A percentile compares a stretch with the other conserved stretches of the same genome.
These are phyloP conservation scores for Penicillium ochrochloron DNA, from an alignment of 495 filamentous ascomycete species.

Conservation along the genomic window DNA sequence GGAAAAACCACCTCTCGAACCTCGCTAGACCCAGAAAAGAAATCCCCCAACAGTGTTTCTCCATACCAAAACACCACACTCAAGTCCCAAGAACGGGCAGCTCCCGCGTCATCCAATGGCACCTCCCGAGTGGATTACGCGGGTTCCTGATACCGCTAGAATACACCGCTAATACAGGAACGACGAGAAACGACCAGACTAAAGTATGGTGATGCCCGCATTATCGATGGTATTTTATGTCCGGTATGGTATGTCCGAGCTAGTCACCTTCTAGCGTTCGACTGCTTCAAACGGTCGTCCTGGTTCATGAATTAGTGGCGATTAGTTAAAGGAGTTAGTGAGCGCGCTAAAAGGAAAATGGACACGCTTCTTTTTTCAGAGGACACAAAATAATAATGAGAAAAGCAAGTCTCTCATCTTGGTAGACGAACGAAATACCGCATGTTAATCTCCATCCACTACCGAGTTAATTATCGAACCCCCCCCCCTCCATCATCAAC, in stretches of 20 bases:
- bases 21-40: background rate
- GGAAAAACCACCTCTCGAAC: background rate
- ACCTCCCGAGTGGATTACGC: conserved; percentile 9
- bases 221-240: background rate
- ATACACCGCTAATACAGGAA: conserved; percentile 7
- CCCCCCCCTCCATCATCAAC: background rate
- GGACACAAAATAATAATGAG: background rate
- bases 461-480: background rate
- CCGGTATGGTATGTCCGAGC: background rate
- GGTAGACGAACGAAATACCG: background rate
- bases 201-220: background rate
- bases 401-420: background rate
- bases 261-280: background rate
- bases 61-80: conserved; percentile 19
- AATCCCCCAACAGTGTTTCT: conserved; percentile 1
- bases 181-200: background rate
- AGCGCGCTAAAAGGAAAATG: conserved; percentile 5
- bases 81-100: conserved; percentile 15
- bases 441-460: background rate
- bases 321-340: conserved; percentile 4
- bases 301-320: conserved; percentile 6
- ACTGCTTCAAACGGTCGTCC: conserved; percentile 5
- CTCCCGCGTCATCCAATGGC: conserved; percentile 29
- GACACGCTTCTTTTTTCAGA: background rate
- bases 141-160: conserved; percentile 23